Percentiles rank a stretch among this genome's conserved stretches.
Conservation (phyloP, 352 stramenopile genomes). For the Phytophthora fragariaefolia region DNA sequence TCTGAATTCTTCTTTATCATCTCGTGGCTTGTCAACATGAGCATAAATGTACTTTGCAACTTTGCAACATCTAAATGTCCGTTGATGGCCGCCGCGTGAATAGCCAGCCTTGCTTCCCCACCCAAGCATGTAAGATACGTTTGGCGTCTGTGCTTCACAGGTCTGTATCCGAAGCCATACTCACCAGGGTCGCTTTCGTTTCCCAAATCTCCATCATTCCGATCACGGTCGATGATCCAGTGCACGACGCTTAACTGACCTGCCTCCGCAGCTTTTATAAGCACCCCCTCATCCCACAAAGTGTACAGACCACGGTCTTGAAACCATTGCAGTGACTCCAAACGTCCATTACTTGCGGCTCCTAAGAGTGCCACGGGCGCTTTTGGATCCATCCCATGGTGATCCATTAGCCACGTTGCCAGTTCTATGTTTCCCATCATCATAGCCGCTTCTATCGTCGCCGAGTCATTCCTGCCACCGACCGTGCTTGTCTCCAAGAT, state of each 20-base stretch:
- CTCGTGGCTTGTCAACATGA: not conserved
- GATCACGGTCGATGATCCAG: conserved; percentile 22
- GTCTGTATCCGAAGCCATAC: conserved; percentile 3
- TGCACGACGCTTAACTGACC: conserved; percentile 13
- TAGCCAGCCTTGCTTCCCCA: conserved; percentile 23
- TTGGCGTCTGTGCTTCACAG: not conserved
- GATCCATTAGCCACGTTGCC: conserved; percentile 9
- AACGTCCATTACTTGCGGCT: conserved; percentile 13
- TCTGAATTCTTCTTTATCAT: not conserved
- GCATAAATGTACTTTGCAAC: conserved; percentile 22
- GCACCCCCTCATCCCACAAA: conserved; percentile 1
- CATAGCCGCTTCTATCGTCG: conserved; percentile 1
- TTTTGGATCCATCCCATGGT: not conserved
- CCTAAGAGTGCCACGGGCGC: not conserved
- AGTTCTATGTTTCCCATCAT: conserved; percentile 16
- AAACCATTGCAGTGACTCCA: conserved; percentile 11
- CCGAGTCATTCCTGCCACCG: conserved; percentile 8
- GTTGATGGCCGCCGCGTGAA: conserved; percentile 21
- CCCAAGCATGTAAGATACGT: conserved; percentile 11
- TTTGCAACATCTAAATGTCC: conserved; percentile 29
- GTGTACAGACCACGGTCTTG: conserved; percentile 7
- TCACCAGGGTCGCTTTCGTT: conserved; percentile 6
- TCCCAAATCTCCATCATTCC: conserved; percentile 1
- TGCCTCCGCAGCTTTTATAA: conserved; percentile 21
- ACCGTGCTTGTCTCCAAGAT: conserved; percentile 3